phyloP scores from a whole-genome alignment of 75 land plant genomes.

The Picea glauca region DNA sequence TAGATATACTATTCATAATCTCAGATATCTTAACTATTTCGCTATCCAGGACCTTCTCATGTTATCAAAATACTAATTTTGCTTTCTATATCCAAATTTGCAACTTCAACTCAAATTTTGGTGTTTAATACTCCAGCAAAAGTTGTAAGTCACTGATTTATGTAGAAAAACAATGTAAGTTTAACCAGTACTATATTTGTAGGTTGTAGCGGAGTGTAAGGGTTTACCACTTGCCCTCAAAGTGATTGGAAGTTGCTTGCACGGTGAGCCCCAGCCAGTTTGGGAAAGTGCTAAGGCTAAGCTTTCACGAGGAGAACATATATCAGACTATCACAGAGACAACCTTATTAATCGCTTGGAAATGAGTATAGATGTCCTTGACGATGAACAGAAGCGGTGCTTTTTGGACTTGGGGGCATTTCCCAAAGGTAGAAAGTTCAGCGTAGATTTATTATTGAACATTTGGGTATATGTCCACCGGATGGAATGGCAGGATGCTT shows the following conservation, averaged over 20 bases:
- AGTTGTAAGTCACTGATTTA: too few relatives aligned
- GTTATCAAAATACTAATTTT: too few relatives aligned
- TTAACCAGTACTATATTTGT: too few relatives aligned
- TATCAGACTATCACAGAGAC: slow-evolving; percentile 46
- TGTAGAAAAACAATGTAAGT: too few relatives aligned
- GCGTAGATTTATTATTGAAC: slow-evolving; percentile 45
- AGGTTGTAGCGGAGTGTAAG: slow-evolving; percentile 51
- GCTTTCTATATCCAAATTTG: too few relatives aligned
- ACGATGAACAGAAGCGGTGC: slow-evolving; percentile 33
- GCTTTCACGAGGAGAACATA: slow-evolving; percentile 29
- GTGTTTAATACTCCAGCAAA: too few relatives aligned
- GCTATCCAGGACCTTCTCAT: too few relatives aligned
- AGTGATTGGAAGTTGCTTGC: slow-evolving; percentile 55
- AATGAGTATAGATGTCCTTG: slow-evolving; percentile 30
- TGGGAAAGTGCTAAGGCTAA: slow-evolving; percentile 47
- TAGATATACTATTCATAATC: background rate
- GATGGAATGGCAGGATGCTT: slow-evolving; percentile 51
- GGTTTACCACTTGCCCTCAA: slow-evolving; percentile 65
- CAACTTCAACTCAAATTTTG: too few relatives aligned
- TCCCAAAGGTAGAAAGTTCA: slow-evolving; percentile 55
- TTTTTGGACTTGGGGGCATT: slow-evolving; percentile 60
- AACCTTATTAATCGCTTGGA: slow-evolving; percentile 43
- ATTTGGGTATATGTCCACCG: slow-evolving; percentile 52
- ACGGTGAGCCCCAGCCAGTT: slow-evolving; percentile 21
- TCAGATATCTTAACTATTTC: too few relatives aligned